Base-by-base conservation (phyloP, 371 early-diverging fungal genomes). In the Mortierella sp. region DNA sequence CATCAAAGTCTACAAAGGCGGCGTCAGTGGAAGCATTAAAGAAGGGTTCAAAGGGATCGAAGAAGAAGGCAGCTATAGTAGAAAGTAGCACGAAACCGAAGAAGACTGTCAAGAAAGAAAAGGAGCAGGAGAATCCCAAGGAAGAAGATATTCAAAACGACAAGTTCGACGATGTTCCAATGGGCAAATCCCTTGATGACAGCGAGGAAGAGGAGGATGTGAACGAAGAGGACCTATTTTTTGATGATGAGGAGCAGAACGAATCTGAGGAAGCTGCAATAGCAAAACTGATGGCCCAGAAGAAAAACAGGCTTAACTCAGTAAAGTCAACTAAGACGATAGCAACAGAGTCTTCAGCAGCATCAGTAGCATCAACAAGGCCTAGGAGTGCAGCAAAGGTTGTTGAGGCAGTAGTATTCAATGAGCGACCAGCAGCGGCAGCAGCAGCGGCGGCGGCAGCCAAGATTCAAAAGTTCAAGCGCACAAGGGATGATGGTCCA, bases 391-490 rank as follows among this genome's bases (percentile, higher is more conserved):
- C 68, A 13, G 68, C 74, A n/a, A 79, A 79, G 42, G 80, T 79
- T 3, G 80, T 79, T 0, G 80, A 79, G 57, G 80, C 80, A 2
- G 80, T 79, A 6, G 80, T 79, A 1, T 79, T 79, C 19, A 79
- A 79, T 49, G 80, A 79, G 64, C 66, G 80, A 29, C 80, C 80
- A 42, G 80, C 80, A 13, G 80, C 80, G 13, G 80, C 80, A 6
- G 80, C 80, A 15, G 80, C 80, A 3, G 80, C 80, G 15, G 80
- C 74, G 1, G 80, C 80, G 8, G 65, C 80, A 34, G 80, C 70
- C 3, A 79, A 79, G 64, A 69, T 67, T 31, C 73, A 79, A 64
- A 79, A 79, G 65, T 66, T 70, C 45, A 79, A 79, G 67, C 74
- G 80, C 5, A 10, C 59, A 6, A 51, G 64, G n/a, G 68, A 70